Conservation (phyloP, 371 early-diverging fungal genomes). For the Mucor ambiguus region DNA sequence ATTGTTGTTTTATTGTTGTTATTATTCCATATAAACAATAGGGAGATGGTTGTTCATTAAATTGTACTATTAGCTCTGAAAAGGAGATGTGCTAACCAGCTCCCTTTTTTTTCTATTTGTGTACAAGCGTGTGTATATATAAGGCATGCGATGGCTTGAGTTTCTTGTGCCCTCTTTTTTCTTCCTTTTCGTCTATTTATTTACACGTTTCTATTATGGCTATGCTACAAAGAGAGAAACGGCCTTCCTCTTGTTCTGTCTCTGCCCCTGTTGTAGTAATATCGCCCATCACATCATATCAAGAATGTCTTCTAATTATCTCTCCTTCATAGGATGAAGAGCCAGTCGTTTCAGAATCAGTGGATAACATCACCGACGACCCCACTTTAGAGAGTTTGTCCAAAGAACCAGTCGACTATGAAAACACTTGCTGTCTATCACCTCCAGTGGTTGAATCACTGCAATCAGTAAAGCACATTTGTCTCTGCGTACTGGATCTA, state of each 20-base stretch:
- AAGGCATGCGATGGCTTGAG: neutral
- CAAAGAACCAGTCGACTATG: constrained; percentile 14
- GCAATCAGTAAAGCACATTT: constrained; percentile 40
- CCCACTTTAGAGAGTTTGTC: constrained; percentile 9
- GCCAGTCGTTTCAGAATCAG: neutral
- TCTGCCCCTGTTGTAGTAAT: neutral
- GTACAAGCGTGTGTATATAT: neutral
- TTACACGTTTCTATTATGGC: constrained; percentile 11
- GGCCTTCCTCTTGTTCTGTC: neutral
- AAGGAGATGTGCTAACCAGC: neutral
- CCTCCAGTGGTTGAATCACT: constrained; percentile 32
- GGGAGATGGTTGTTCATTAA: constrained; percentile 2
- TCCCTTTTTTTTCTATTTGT: neutral
- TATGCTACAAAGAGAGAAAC: constrained; percentile 11
- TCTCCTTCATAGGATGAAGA: neutral
- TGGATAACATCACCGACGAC: constrained; percentile 6
- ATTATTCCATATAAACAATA: neutral
- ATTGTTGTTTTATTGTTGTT: constrained; percentile 1
- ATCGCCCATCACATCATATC: neutral
- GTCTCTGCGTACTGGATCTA: constrained; percentile 38
- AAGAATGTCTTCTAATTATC: neutral
- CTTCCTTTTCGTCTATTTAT: constrained; percentile 7
- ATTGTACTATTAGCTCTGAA: constrained; percentile 1
- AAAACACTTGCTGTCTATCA: constrained; percentile 11
- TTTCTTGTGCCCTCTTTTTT: neutral